Evolutionary conservation across 352 stramenopile genomes (phyloP).

Genomic region (Peronospora belbahrii): DNA sequence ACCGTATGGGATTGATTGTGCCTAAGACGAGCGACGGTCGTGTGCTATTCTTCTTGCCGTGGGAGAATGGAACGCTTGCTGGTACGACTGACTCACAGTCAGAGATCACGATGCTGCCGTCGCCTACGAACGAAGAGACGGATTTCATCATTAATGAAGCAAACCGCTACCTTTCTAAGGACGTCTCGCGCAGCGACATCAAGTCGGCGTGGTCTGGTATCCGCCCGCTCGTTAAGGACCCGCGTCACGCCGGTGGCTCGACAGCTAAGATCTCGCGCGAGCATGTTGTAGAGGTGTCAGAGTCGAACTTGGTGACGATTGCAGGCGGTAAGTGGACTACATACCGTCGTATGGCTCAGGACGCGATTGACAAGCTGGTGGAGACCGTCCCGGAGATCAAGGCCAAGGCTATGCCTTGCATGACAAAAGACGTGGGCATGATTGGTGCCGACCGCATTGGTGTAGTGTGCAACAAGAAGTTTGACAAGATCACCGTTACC

Average conservation of each 20-base stretch:
- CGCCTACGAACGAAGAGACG: conserved; percentile 87
- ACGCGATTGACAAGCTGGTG: conserved; percentile 88
- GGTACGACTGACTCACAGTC: conserved; percentile 91
- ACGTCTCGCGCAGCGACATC: conserved; percentile 87
- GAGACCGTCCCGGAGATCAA: conserved; percentile 70
- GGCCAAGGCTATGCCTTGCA: conserved; percentile 61
- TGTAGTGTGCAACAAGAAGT: conserved; percentile 94
- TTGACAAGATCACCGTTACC: conserved; percentile 91
- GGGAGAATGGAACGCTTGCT: conserved; percentile 89
- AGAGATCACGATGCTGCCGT: conserved; percentile 92
- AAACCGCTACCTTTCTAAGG: conserved; percentile 86
- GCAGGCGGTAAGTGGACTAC: conserved; percentile 97
- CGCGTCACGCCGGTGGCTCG: conserved; percentile 66
- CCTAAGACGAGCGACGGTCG: conserved; percentile 92
- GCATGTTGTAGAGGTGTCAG: conserved; percentile 90
- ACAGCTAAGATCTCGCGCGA: conserved; percentile 90
- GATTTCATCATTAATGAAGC: conserved; percentile 93
- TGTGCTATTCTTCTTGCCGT: conserved; percentile 94
- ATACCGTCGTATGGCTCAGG: conserved; percentile 93
- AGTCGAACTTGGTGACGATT: conserved; percentile 90
- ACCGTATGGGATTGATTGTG: conserved; percentile 93
- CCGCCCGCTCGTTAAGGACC: conserved; percentile 89
- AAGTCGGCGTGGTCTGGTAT: conserved; percentile 95
- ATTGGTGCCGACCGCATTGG: conserved; percentile 87
- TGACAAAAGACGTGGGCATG: conserved; percentile 76